Evolutionary conservation across 2,329 filamentous ascomycete genomes (phyloP).

Genomic region (Exophiala sideris): DNA sequence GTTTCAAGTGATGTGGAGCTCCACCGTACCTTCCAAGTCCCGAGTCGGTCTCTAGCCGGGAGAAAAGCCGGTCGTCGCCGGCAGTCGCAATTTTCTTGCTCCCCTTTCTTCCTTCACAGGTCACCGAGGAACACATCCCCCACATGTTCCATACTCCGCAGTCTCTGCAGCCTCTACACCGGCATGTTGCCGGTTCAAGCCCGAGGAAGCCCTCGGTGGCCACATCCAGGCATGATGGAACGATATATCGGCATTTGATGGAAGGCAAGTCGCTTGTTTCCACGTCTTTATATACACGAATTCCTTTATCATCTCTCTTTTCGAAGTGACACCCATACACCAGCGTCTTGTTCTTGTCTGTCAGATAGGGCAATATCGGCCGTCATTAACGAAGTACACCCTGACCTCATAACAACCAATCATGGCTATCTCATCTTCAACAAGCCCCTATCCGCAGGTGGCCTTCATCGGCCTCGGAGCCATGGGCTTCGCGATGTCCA

Average conservation of each 20-base stretch:
- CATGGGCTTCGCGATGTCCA: constrained; percentile 82
- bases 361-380: too few relatives aligned
- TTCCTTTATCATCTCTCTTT: too few relatives aligned
- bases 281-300: too few relatives aligned
- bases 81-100: neutral
- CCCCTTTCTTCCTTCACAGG: neutral
- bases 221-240: too few relatives aligned
- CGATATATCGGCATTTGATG: too few relatives aligned
- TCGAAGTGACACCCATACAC: too few relatives aligned
- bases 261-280: too few relatives aligned
- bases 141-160: too few relatives aligned
- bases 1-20: neutral
- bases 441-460: constrained; percentile 46
- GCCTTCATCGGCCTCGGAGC: constrained; percentile 74
- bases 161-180: too few relatives aligned
- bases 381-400: neutral
- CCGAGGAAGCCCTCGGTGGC: too few relatives aligned
- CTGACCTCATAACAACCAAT: neutral
- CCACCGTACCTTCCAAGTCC: neutral
- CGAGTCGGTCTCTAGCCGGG: neutral
- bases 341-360: neutral
- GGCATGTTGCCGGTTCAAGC: too few relatives aligned
- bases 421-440: constrained; percentile 20
- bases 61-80: neutral
- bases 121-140: too few relatives aligned